Evolutionary conservation across 345 rosid species (phyloP).

Genomic region (Litchi chinensis): DNA sequence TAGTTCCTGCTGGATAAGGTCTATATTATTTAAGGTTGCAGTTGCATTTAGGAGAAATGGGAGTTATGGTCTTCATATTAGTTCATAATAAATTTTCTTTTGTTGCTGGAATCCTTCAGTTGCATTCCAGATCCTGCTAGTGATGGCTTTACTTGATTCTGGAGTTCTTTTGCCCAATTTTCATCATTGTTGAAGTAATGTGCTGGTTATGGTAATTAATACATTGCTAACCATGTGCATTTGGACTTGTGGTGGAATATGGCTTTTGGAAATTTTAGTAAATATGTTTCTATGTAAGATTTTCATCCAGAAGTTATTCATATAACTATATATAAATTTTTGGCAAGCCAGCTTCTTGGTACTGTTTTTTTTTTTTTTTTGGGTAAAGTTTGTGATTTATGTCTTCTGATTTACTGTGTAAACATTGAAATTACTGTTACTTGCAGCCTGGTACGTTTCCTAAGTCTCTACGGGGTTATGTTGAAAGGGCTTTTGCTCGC

Average conservation of each 20-base stretch:
- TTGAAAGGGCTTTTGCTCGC: constrained; percentile 84
- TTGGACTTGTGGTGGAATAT: neutral
- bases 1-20: neutral
- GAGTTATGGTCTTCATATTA: neutral
- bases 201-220: neutral
- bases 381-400: neutral
- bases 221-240: neutral
- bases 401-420: constrained; percentile 9
- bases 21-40: neutral
- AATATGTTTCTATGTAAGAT: neutral
- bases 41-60: neutral
- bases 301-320: neutral
- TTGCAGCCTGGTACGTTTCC: constrained; percentile 78
- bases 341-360: neutral
- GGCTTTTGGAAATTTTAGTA: neutral
- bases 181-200: neutral
- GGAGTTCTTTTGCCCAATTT: neutral
- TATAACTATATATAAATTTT: neutral
- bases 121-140: neutral
- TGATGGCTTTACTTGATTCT: neutral
- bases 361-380: neutral
- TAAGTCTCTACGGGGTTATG: constrained; percentile 75
- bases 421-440: constrained; percentile 24
- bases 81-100: no score
- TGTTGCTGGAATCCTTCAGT: neutral